Base-by-base conservation (phyloP, 78 protist species). In the Dictyostelium capitatum region DNA sequence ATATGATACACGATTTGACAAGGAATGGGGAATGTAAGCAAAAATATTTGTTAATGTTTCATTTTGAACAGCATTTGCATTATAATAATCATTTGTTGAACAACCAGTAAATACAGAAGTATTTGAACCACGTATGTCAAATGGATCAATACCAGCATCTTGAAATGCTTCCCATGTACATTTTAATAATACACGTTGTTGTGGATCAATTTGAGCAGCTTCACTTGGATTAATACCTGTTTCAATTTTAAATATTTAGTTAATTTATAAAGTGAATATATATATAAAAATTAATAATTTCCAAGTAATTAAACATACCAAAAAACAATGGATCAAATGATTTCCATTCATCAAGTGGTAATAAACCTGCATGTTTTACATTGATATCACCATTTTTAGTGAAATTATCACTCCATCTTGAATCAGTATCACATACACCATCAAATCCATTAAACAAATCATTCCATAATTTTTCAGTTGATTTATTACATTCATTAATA, bases 121-220 rank as follows among this genome's bases (percentile, higher is more conserved):
- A 28, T 84, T 67, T 0, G 91, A 28, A 67, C 92, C 90, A 48
- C 92, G 59, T 15, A 92, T 23, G 4, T 46, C 14, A 3, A 41
- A 23, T 15, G 80, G 95, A 14, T 83, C 56, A 23, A 92, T 78
- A 17, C 53, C 6, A 50, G 95, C 95, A 56, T 92, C 95, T 57
- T 92, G 84, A 51, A 92, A 50, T 19, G 95, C 95, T n/a, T 92
- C 96, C 54, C 69, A 74, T 15, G 79, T 28, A 67, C 57, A 51
- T 3, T 67, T 96, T 23, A 96, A 73, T 9, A 95, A 15, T 9
- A 97, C 19, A 15, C 97, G 67, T 62, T 97, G 98, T 83, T 96
- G 97, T 23, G 98, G 98, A 48, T 97, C 98, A 25, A 96, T 65
- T 32, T 10, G 5, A 7, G 17, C 7, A 11, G 95, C 85, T 41